phyloP scores from a whole-genome alignment of 345 rosid genomes.

The Dipteronia dyeriana region DNA sequence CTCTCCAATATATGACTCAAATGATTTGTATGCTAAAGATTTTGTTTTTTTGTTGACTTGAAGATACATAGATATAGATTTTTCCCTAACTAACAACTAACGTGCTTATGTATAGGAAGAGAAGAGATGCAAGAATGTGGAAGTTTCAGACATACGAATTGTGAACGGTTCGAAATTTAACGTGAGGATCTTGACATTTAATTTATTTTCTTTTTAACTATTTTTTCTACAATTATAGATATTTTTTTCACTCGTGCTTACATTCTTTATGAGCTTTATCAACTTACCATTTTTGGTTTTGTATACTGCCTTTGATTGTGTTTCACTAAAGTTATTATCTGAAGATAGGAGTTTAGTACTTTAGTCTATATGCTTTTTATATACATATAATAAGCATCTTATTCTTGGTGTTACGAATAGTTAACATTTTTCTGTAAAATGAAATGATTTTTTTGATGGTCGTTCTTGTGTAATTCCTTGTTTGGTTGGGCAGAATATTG shows the following conservation, averaged over 20 bases:
- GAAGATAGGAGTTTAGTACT: neutral
- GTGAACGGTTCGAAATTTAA: slow-evolving; percentile 2
- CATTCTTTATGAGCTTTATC: neutral
- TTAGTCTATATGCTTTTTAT: neutral
- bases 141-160: slow-evolving; percentile 11
- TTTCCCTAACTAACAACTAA: neutral
- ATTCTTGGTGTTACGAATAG: too few species aligned
- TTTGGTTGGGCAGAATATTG: neutral
- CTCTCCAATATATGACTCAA: too few species aligned
- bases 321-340: neutral
- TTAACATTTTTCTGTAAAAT: too few species aligned
- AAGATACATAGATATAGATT: neutral
- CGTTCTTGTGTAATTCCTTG: neutral
- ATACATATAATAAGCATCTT: neutral
- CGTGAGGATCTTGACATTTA: neutral
- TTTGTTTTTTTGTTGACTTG: neutral
- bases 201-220: neutral
- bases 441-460: too few species aligned
- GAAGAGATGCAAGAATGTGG: slow-evolving; percentile 13
- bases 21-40: neutral
- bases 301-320: neutral
- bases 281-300: neutral
- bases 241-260: neutral
- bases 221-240: neutral
- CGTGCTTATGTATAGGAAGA: slow-evolving; percentile 9